Evolutionary conservation across 805 yeast genomes (phyloP).

Genomic region (Ogataea corticis): DNA sequence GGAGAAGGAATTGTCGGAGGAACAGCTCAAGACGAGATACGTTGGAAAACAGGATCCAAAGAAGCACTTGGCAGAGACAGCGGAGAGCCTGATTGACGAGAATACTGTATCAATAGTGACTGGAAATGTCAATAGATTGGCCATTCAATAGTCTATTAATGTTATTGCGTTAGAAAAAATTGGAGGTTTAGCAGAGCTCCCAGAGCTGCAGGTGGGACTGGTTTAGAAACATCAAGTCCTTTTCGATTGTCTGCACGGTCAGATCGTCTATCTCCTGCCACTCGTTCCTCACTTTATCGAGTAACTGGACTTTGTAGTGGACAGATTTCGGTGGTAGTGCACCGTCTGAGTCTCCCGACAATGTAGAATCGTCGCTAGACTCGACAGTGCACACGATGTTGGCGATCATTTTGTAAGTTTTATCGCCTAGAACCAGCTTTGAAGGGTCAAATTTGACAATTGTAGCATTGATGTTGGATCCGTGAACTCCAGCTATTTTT

Average conservation of each 20-base stretch:
- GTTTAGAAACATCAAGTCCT: constrained; percentile 59
- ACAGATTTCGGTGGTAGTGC: background rate
- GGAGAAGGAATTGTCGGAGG: constrained; percentile 85
- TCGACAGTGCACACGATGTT: constrained; percentile 45
- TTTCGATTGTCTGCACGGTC: constrained; percentile 45
- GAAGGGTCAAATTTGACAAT: constrained; percentile 58
- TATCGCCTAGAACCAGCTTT: constrained; percentile 28
- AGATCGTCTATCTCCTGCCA: constrained; percentile 67
- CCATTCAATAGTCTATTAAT: constrained; percentile 58
- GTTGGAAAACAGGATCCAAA: constrained; percentile 99
- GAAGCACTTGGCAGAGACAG: constrained; percentile 90
- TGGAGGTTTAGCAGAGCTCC: constrained; percentile 36
- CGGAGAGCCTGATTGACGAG: constrained; percentile 82
- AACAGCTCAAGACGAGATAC: constrained; percentile 89
- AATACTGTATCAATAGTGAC: constrained; percentile 86
- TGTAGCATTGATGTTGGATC: constrained; percentile 55
- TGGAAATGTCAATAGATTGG: constrained; percentile 86
- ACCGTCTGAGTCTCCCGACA: background rate
- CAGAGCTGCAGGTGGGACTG: constrained; percentile 71
- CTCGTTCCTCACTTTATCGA: constrained; percentile 38
- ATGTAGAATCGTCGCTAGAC: constrained; percentile 9
- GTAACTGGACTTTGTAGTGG: constrained; percentile 52
- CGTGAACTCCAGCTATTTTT: constrained; percentile 30
- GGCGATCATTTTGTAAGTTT: constrained; percentile 45
- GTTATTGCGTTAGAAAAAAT: background rate